phyloP scores from a whole-genome alignment of 148 eudicot species.

The Cornus controversa region DNA sequence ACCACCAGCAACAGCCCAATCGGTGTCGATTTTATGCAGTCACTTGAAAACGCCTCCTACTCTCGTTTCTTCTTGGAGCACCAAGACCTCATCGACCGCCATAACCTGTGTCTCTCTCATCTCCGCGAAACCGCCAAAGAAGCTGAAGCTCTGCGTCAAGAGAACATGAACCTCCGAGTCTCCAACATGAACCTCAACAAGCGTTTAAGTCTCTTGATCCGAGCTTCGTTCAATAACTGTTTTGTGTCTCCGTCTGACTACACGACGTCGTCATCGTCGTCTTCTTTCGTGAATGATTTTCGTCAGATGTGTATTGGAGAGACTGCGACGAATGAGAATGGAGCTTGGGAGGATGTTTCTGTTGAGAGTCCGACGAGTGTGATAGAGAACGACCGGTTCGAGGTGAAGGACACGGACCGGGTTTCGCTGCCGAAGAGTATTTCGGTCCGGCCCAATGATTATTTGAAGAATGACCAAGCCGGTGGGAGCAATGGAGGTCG shows the following conservation, averaged over 20 bases:
- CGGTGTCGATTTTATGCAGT: background rate
- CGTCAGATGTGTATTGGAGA: constrained; percentile 21
- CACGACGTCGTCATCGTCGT: background rate
- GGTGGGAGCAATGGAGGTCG: constrained; percentile 26
- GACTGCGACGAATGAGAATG: constrained; percentile 9
- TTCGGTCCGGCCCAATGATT: constrained; percentile 64
- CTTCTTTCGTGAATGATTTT: constrained; percentile 17
- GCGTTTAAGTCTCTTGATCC: constrained; percentile 29
- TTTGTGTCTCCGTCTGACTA: constrained; percentile 3
- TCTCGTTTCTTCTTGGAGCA: constrained; percentile 35
- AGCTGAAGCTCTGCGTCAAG: constrained; percentile 60
- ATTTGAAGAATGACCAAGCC: no score
- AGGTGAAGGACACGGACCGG: constrained; percentile 24
- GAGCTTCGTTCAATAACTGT: constrained; percentile 23
- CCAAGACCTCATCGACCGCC: constrained; percentile 39
- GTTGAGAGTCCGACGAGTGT: constrained; percentile 35
- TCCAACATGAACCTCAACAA: constrained; percentile 46
- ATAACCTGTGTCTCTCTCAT: constrained; percentile 33
- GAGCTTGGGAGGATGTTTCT: constrained; percentile 19
- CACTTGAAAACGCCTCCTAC: background rate
- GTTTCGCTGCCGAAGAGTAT: constrained; percentile 69
- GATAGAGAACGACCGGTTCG: constrained; percentile 31
- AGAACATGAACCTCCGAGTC: constrained; percentile 62
- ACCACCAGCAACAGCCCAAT: constrained; percentile 7
- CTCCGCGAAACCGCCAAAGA: constrained; percentile 39